Percentiles rank a stretch among this genome's conserved stretches.
These are phyloP conservation scores for Podaxis pistillaris DNA, from an alignment of 768 basidiomycete genomes.

Conservation along the genomic window DNA sequence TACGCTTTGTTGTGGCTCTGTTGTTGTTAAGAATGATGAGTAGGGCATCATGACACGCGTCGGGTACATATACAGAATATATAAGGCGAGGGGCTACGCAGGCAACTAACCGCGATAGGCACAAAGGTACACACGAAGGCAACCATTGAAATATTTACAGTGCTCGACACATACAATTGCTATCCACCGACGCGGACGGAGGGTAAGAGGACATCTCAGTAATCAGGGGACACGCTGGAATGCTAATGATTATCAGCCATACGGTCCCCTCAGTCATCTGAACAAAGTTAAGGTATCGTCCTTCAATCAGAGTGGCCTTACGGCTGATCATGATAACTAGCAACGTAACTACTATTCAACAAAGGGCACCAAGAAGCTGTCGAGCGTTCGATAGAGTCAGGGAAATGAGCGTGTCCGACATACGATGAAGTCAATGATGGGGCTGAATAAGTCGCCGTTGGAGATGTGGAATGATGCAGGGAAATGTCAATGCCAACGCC, in stretches of 20 bases:
- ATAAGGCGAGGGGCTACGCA: not conserved
- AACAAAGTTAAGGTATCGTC: not conserved
- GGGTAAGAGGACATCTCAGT: not conserved
- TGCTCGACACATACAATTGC: not conserved
- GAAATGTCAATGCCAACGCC: not conserved
- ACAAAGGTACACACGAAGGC: not conserved
- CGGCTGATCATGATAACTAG: conserved; percentile 4
- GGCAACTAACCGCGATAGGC: not conserved
- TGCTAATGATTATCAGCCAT: conserved; percentile 1
- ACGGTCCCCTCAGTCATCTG: not conserved
- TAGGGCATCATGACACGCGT: not conserved
- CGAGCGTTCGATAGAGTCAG: conserved; percentile 47
- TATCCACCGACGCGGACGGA: not conserved
- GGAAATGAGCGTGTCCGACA: conserved; percentile 22
- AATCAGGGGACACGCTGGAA: not conserved
- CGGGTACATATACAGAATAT: not conserved
- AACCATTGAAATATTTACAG: not conserved
- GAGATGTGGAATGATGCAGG: not conserved
- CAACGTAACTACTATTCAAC: conserved; percentile 18
- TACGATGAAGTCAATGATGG: conserved; percentile 2
- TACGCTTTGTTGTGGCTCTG: not conserved
- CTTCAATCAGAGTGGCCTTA: not conserved
- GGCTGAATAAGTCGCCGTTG: conserved; percentile 1
- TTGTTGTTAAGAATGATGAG: conserved; percentile 13
- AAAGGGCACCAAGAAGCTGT: conserved; percentile 30